phyloP scores from a whole-genome alignment of 108 stramenopile genomes.

The Conticribra weissflogii region DNA sequence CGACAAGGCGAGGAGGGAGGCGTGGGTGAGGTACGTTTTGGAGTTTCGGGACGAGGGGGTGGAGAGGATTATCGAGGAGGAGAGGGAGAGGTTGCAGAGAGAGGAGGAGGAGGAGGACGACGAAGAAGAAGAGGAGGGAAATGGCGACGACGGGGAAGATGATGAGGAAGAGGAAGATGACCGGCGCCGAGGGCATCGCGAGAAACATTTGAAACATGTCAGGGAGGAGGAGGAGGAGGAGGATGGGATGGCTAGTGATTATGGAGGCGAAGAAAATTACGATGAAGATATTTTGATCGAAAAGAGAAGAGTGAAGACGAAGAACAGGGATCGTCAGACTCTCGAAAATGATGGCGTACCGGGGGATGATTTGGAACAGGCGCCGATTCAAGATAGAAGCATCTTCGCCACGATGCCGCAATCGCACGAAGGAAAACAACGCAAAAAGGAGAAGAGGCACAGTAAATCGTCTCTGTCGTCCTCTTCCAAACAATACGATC shows the following conservation, averaged over 20 bases:
- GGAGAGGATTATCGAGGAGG: conserved; percentile 14
- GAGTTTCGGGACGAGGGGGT: conserved; percentile 25
- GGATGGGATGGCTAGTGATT: background rate
- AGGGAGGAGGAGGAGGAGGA: background rate
- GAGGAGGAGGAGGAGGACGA: background rate
- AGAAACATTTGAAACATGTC: background rate
- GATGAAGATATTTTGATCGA: background rate
- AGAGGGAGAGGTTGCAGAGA: background rate
- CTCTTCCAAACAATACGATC: too few relatives aligned
- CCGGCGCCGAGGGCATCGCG: too few relatives aligned
- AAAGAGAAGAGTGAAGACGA: background rate
- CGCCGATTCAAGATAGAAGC: too few relatives aligned
- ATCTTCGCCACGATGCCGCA: too few relatives aligned
- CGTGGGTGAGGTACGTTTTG: conserved; percentile 38
- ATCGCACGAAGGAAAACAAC: too few relatives aligned
- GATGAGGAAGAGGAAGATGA: background rate
- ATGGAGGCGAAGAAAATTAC: background rate
- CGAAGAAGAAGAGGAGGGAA: conserved; percentile 15
- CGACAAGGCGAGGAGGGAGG: conserved; percentile 45
- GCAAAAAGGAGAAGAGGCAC: too few relatives aligned
- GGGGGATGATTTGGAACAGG: too few relatives aligned
- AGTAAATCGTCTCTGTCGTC: too few relatives aligned
- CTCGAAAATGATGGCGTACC: too few relatives aligned
- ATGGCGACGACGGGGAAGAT: background rate
- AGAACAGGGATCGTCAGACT: too few relatives aligned